These are phyloP conservation scores for Fragilariopsis cylindrus DNA, from an alignment of 108 stramenopile genomes.

Conservation along the genomic window DNA sequence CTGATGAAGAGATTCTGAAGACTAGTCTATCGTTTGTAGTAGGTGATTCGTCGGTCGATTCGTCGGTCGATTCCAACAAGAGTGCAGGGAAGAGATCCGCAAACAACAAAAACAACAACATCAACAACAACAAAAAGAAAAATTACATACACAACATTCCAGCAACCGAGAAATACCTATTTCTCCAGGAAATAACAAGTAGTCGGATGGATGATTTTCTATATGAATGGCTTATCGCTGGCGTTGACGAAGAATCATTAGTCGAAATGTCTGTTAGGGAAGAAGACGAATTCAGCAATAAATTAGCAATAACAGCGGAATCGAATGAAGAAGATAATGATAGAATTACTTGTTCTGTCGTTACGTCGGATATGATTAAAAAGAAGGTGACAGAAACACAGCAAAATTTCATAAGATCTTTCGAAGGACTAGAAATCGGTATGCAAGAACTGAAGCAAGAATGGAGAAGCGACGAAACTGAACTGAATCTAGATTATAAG, in stretches of 20 bases:
- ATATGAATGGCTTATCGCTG: constrained; percentile 29
- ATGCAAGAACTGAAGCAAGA: neutral
- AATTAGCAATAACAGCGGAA: neutral
- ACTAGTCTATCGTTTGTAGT: constrained; percentile 18
- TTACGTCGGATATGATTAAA: neutral
- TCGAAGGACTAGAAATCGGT: neutral
- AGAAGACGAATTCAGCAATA: neutral
- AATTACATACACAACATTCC: neutral
- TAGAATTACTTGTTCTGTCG: neutral
- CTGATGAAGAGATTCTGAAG: neutral
- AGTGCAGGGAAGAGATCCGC: neutral
- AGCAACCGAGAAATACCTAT: constrained; percentile 3
- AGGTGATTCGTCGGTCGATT: neutral
- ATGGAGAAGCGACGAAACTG: neutral
- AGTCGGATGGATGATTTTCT: constrained; percentile 28
- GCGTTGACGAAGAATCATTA: constrained; percentile 35
- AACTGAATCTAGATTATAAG: neutral
- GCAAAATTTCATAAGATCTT: neutral
- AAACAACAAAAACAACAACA: neutral
- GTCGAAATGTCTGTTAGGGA: constrained; percentile 10
- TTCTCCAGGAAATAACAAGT: constrained; percentile 9
- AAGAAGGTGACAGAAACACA: neutral
- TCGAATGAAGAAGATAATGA: neutral
- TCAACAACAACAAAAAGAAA: neutral
- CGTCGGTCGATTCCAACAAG: neutral